These are phyloP conservation scores for Cucurbita moschata DNA, from an alignment of 306 rosid genomes.

Conservation along the genomic window DNA sequence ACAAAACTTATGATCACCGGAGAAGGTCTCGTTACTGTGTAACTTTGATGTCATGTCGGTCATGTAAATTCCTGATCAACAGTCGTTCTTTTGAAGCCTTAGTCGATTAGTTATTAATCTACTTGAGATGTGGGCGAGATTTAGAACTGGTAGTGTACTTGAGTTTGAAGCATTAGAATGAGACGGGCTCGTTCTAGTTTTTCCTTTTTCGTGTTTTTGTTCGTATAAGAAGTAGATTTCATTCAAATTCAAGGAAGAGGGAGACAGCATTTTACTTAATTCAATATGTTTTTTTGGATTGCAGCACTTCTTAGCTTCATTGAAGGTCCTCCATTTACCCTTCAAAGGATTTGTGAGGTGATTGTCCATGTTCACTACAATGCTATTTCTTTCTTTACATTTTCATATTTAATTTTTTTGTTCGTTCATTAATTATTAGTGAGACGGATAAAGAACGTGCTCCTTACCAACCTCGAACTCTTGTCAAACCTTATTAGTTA, in stretches of 20 bases:
- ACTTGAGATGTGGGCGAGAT: neutral
- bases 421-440: neutral
- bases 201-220: neutral
- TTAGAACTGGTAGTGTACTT: neutral
- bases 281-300: constrained; percentile 15
- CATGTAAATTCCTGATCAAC: neutral
- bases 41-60: neutral
- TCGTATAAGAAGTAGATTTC: neutral
- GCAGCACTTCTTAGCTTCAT: constrained; percentile 59
- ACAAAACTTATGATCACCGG: neutral
- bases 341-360: constrained; percentile 95
- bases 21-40: neutral
- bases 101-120: neutral
- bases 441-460: neutral
- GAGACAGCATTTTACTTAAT: neutral
- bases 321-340: constrained; percentile 93
- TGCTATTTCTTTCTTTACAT: neutral
- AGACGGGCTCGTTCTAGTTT: too few relatives aligned
- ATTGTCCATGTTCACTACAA: neutral
- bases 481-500: neutral
- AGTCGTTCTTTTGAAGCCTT: neutral
- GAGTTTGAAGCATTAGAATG: too few relatives aligned
- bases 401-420: neutral
- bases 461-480: neutral
- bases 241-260: neutral